phyloP scores from a whole-genome alignment of 805 yeast genomes.

The Candida oleophila region DNA sequence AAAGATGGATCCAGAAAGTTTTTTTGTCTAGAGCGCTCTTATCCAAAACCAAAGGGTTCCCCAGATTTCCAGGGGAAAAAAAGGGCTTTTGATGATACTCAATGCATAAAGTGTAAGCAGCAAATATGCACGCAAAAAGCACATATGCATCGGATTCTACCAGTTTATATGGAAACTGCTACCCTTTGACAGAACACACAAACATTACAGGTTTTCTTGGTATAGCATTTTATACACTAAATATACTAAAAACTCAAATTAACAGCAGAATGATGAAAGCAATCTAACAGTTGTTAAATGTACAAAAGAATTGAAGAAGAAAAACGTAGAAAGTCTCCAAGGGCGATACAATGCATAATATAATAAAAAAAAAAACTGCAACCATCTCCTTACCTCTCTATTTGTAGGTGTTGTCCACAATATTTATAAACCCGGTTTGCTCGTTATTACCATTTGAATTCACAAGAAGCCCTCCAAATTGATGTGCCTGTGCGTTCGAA shows the following conservation, averaged over 20 bases:
- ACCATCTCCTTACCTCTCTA: constrained; percentile 2
- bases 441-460: background rate
- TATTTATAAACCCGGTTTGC: constrained; percentile 5
- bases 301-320: background rate
- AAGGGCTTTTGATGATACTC: too few relatives aligned
- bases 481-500: constrained; percentile 6
- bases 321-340: background rate
- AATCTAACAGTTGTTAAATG: background rate
- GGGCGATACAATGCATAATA: background rate
- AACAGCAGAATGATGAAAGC: background rate
- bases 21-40: too few relatives aligned
- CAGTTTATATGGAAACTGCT: too few relatives aligned
- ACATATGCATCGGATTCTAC: too few relatives aligned
- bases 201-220: too few relatives aligned
- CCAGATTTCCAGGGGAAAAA: too few relatives aligned
- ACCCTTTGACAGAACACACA: too few relatives aligned
- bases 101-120: too few relatives aligned
- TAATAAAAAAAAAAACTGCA: background rate
- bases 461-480: constrained; percentile 4
- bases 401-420: constrained; percentile 6
- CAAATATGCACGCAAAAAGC: too few relatives aligned
- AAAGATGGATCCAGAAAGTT: too few relatives aligned
- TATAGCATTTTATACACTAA: too few relatives aligned
- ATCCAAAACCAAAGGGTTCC: too few relatives aligned
- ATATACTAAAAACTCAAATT: background rate